These are phyloP conservation scores for Lepiota subincarnata DNA, from an alignment of 768 basidiomycete species.

Conservation along the genomic window DNA sequence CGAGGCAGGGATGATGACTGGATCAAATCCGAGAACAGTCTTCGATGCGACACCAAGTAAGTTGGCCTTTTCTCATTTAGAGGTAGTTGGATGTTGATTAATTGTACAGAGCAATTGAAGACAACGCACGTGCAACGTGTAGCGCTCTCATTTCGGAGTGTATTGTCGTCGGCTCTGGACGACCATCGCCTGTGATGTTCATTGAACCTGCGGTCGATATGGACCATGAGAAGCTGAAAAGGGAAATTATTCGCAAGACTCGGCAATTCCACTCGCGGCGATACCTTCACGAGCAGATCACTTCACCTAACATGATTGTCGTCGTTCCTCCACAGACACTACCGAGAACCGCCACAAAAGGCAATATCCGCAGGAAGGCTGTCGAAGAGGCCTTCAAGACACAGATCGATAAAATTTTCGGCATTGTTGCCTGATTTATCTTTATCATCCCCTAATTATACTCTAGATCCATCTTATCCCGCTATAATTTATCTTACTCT, in stretches of 20 bases:
- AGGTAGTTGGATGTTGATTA: not conserved
- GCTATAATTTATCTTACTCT: not conserved
- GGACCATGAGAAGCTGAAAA: constrained; percentile 56
- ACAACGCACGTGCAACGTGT: constrained; percentile 66
- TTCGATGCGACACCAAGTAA: constrained; percentile 68
- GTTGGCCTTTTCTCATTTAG: not conserved
- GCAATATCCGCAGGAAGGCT: constrained; percentile 73
- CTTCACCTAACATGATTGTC: constrained; percentile 56
- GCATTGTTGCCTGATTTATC: not conserved
- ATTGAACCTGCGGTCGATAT: constrained; percentile 57
- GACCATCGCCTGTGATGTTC: constrained; percentile 74
- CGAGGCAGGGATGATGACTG: constrained; percentile 79
- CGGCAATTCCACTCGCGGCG: constrained; percentile 69
- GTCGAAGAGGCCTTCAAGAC: constrained; percentile 63
- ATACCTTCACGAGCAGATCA: constrained; percentile 78
- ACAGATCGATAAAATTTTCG: constrained; percentile 57
- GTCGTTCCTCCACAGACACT: constrained; percentile 60
- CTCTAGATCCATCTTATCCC: not conserved
- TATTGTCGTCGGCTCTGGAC: constrained; percentile 71
- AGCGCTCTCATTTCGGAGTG: constrained; percentile 62
- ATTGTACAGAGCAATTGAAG: constrained; percentile 55
- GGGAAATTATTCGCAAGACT: constrained; percentile 68
- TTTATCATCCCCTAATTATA: not conserved
- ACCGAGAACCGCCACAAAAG: constrained; percentile 77
- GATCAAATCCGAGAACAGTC: constrained; percentile 78